Percentiles rank a stretch among this genome's conserved stretches.
These are phyloP conservation scores for Solanum hybrid DNA, from an alignment of 305 asterid species.

Conservation along the genomic window DNA sequence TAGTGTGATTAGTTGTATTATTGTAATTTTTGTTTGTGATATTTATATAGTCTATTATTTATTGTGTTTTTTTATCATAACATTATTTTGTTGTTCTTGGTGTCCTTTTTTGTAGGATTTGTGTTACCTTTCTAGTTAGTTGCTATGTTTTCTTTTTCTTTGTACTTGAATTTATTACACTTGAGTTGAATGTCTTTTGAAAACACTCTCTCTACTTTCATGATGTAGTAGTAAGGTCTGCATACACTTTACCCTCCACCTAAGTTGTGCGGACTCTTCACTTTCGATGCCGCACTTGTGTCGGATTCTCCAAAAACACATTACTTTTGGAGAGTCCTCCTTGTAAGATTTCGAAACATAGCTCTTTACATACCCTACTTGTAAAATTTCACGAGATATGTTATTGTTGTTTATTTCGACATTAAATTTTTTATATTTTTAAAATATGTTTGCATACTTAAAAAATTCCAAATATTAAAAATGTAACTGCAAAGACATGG, in stretches of 20 bases:
- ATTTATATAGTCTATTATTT: neutral
- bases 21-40: neutral
- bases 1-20: neutral
- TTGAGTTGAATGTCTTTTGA: neutral
- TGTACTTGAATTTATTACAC: neutral
- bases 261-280: neutral
- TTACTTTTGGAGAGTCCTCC: neutral
- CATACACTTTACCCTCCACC: neutral
- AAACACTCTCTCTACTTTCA: neutral
- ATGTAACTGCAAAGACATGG: neutral
- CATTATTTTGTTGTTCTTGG: neutral
- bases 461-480: neutral
- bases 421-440: neutral
- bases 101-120: neutral
- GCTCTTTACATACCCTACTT: too few relatives aligned
- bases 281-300: too few relatives aligned
- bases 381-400: accelerated
- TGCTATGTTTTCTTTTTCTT: neutral
- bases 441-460: neutral
- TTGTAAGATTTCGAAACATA: too few relatives aligned
- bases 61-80: neutral
- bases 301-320: too few relatives aligned
- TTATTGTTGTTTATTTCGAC: neutral
- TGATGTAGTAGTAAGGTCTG: neutral
- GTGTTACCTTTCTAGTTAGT: neutral